Base-by-base conservation (phyloP, 1,284 basidiomycete species). In the Xerocomus amazonicus region DNA sequence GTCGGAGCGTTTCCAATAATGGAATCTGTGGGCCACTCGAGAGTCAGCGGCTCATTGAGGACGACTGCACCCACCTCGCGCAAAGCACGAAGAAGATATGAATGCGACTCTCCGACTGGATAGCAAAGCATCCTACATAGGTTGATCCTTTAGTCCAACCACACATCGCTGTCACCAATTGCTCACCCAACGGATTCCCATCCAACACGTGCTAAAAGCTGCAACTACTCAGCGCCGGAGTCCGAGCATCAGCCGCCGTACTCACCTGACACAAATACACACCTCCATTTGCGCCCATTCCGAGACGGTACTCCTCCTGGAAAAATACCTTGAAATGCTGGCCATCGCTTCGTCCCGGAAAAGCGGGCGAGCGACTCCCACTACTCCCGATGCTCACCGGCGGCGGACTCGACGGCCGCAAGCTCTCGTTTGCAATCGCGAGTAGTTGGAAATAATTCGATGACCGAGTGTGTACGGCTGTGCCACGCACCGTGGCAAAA, bases 231-330 rank as follows among this genome's bases (percentile, higher is more conserved):
- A 56, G 48, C 9, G 8, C 32, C 41, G 43, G 32, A 37, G 13
- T 3, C 17, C 42, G 36, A 47, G 49, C 39, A 27, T 4, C 42
- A 41, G 14, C 14, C 29, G 26, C 47, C 19, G 13, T 28, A 61
- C 78, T 23, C 48, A 89, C 88, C 73, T 90, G 87, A 61, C 92
- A 94, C 5, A 94, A 71, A 65, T 77, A 96, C 0, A 97, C 94
- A 31, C 78, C 87, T 0, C 94, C 94, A 59, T 92, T 92, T 0
- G 93, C 93, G 37, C 94, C 94, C 81, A 94, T 92, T 0, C 94
- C 94, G 2, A 96, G 73, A 46, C 84, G 81, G 52, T 80, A 81
- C 55, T 95, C 90, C 61, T 95, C 92, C 54, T 86, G 80, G 62
- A 97, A 96, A 72, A 95, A 96, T 0, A 90, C 79, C 58, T 84